A percentile compares a stretch with the other conserved stretches of the same genome.
Conservation (phyloP, 768 basidiomycete species). For the Pleurotus citrinopileatus region DNA sequence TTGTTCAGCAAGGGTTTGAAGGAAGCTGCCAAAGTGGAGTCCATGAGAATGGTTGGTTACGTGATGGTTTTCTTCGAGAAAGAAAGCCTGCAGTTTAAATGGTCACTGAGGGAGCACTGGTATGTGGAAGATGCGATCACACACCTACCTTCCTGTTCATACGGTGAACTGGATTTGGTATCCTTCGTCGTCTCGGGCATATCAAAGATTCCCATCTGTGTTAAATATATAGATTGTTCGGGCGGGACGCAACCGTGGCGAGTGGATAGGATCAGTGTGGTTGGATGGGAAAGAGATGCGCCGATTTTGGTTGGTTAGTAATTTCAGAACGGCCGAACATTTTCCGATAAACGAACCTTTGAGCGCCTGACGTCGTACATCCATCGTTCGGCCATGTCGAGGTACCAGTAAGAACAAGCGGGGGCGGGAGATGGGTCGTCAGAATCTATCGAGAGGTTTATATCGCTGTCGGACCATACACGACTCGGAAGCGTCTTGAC, state of each 20-base stretch:
- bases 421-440: too few species aligned
- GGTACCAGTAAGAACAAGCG: too few species aligned
- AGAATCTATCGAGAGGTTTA: too few species aligned
- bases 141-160: slow-evolving; percentile 8
- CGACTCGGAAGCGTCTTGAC: too few species aligned
- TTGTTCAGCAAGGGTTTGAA: slow-evolving; percentile 80
- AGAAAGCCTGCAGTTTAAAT: neutral
- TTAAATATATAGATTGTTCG: neutral
- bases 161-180: slow-evolving; percentile 6
- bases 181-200: neutral
- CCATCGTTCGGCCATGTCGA: neutral
- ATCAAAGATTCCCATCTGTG: slow-evolving; percentile 6
- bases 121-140: slow-evolving; percentile 1
- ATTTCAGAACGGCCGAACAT: slow-evolving; percentile 3
- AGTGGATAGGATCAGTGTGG: slow-evolving; percentile 3
- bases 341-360: neutral
- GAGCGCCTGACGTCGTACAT: slow-evolving; percentile 6
- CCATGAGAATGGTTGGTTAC: neutral
- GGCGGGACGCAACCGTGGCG: neutral
- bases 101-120: neutral
- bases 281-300: neutral
- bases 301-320: neutral
- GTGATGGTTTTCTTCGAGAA: neutral
- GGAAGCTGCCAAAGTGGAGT: slow-evolving; percentile 18
- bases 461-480: too few species aligned